A percentile compares a stretch with the other conserved stretches of the same genome.
Conservation (phyloP, 169 alveolate genomes). For the Theileria annulata region DNA sequence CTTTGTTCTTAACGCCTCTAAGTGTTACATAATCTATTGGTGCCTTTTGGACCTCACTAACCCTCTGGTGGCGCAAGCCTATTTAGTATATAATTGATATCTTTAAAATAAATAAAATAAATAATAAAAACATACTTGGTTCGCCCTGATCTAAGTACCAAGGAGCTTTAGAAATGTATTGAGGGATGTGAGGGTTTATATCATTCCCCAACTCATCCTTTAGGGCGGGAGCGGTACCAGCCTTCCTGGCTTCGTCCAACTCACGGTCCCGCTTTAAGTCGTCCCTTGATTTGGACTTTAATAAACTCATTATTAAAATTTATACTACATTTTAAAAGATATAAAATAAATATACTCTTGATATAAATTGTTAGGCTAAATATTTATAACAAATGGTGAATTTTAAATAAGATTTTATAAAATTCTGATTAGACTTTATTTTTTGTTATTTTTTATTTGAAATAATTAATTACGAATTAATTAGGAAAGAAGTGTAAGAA, state of each 20-base stretch:
- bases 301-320: slow-evolving; percentile 39
- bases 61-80: slow-evolving; percentile 80
- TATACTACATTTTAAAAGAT: slow-evolving; percentile 8
- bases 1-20: slow-evolving; percentile 63
- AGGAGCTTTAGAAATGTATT: slow-evolving; percentile 85
- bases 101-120: slow-evolving; percentile 15
- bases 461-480: no score
- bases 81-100: neutral
- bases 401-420: no score
- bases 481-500: neutral
- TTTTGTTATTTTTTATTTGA: no score
- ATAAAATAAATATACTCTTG: neutral
- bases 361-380: neutral
- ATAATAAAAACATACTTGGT: slow-evolving; percentile 52
- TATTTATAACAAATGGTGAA: neutral
- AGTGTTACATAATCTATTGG: slow-evolving; percentile 57
- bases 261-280: slow-evolving; percentile 67
- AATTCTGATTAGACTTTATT: no score
- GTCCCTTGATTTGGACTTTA: slow-evolving; percentile 64
- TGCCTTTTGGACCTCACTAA: slow-evolving; percentile 56
- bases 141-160: slow-evolving; percentile 80
- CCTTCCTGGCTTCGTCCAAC: slow-evolving; percentile 70
- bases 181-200: slow-evolving; percentile 85
- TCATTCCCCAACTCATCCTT: slow-evolving; percentile 73
- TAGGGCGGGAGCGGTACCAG: slow-evolving; percentile 67